These are phyloP conservation scores for Millerozyma acaciae DNA, from an alignment of 805 yeast species.

Conservation along the genomic window DNA sequence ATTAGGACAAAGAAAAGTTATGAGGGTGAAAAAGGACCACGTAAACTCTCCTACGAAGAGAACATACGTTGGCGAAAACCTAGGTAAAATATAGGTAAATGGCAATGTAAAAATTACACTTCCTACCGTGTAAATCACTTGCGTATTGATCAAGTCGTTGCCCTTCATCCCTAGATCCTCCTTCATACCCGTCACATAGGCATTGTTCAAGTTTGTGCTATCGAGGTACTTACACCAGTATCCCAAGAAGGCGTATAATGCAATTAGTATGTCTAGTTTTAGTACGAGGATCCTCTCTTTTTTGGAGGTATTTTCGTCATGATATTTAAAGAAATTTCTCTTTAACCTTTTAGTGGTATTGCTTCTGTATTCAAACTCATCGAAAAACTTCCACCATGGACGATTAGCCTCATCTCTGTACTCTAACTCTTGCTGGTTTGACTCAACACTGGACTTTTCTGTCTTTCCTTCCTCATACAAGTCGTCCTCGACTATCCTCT, in stretches of 20 bases:
- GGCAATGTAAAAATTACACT: constrained; percentile 60
- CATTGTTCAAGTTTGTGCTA: constrained; percentile 56
- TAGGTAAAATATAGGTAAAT: constrained; percentile 53
- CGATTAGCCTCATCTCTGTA: constrained; percentile 33
- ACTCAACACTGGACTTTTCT: neutral
- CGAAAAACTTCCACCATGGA: constrained; percentile 36
- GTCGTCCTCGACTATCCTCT: neutral
- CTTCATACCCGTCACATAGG: constrained; percentile 62
- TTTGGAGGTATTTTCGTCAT: constrained; percentile 30
- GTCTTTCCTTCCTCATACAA: neutral
- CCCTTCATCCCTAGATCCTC: constrained; percentile 56
- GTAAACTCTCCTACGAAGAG: constrained; percentile 55
- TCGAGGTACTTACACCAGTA: constrained; percentile 71
- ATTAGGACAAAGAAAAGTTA: constrained; percentile 46
- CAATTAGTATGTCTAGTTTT: constrained; percentile 30
- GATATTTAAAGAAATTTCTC: constrained; percentile 25
- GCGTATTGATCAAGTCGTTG: constrained; percentile 58
- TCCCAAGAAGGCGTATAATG: constrained; percentile 33
- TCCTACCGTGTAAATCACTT: constrained; percentile 57
- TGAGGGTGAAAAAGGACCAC: constrained; percentile 66
- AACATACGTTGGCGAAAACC: constrained; percentile 51
- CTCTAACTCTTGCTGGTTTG: constrained; percentile 12
- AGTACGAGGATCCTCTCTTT: constrained; percentile 26
- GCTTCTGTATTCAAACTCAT: constrained; percentile 59
- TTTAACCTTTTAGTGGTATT: constrained; percentile 5